A percentile compares a stretch with the other conserved stretches of the same genome.
phyloP scores from a whole-genome alignment of 2,329 filamentous ascomycete species.

The Alternaria alternata region DNA sequence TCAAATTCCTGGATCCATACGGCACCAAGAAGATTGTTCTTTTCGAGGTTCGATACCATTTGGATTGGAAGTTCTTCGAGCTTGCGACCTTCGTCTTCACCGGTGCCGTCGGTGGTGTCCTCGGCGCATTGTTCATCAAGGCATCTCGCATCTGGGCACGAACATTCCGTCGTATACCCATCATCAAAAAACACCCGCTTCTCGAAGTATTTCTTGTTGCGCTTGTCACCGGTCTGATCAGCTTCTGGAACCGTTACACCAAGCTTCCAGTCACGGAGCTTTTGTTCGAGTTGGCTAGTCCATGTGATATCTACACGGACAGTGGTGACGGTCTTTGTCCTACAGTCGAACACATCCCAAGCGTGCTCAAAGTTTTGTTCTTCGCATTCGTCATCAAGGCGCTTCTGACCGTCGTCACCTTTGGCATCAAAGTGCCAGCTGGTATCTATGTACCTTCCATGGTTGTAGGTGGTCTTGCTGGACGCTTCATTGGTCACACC shows the following conservation, averaged over 20 bases:
- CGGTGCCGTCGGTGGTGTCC: slow-evolving; percentile 81
- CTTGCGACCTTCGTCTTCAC: slow-evolving; percentile 84
- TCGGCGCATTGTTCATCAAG: slow-evolving; percentile 95
- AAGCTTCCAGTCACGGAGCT: slow-evolving; percentile 90
- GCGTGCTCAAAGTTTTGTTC: slow-evolving; percentile 74
- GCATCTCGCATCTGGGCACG: slow-evolving; percentile 89
- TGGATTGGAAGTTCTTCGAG: slow-evolving; percentile 95
- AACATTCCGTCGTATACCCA: slow-evolving; percentile 79
- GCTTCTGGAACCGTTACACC: slow-evolving; percentile 93
- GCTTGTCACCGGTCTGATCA: slow-evolving; percentile 79
- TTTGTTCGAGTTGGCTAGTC: slow-evolving; percentile 87
- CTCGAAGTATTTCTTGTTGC: slow-evolving; percentile 90
- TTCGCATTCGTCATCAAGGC: slow-evolving; percentile 90
- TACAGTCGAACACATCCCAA: slow-evolving; percentile 76
- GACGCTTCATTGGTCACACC: slow-evolving; percentile 83
- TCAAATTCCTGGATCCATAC: slow-evolving; percentile 96
- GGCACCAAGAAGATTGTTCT: slow-evolving; percentile 96
- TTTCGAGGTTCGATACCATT: slow-evolving; percentile 89
- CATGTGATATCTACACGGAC: slow-evolving; percentile 76
- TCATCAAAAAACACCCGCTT: slow-evolving; percentile 84
- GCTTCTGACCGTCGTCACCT: slow-evolving; percentile 86
- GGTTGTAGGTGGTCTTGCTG: slow-evolving; percentile 94
- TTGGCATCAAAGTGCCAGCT: slow-evolving; percentile 94
- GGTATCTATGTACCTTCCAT: slow-evolving; percentile 99
- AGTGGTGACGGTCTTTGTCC: slow-evolving; percentile 83